Evolutionary conservation across 306 rosid species (phyloP), one percentile per base, ranked within the genome.

Genomic region (cucumber (Cucumis sativus)): DNA sequence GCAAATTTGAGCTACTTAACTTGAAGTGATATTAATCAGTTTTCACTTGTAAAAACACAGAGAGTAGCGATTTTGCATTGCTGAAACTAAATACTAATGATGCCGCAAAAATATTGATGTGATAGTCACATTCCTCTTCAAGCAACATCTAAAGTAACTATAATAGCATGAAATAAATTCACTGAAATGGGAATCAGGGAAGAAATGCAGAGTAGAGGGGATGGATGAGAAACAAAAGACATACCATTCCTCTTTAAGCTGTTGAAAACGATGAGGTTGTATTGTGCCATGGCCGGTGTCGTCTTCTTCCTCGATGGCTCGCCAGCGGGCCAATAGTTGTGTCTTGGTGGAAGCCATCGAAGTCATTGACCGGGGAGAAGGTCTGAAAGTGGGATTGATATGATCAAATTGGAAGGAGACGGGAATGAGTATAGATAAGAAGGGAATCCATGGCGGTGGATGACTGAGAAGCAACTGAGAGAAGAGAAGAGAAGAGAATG

Each of bases 261-360:
- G 87, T 81, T 89, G 93, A 73, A 91, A 86, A 78, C 82, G 87
- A 78, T 79, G 84, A 18, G 60, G 81, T 69, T 77, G 77, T 4
- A 86, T 79, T 4, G 84, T 80, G 59, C 87, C 77, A 82, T 86
- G 85, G 68, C 65, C 86, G 13, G 85, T 83, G 63, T 88, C 89
- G 66, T 88, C 90, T 78, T 85, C 95, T 67, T 85, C 91, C 78
- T 88, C 95, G 74, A 91, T 91, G 87, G 66, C 79, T 77, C 85
- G 84, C 98, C 96, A 91, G 10, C 90, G 91, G 77, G 88, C 88
- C 83, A 93, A 81, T 21, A 93, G 88, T 58, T 88, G 91, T 57
- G 78, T 76, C 75, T 85, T 85, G 57, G 89, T 82, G 20, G 79
- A 57, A 33, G 62, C 79, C 77, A 72, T 85, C 59, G 65, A 84